A percentile compares a stretch with the other conserved stretches of the same genome.
Evolutionary conservation across 2,329 filamentous ascomycete species (phyloP).

Genomic region (Hypoxylon sp.): DNA sequence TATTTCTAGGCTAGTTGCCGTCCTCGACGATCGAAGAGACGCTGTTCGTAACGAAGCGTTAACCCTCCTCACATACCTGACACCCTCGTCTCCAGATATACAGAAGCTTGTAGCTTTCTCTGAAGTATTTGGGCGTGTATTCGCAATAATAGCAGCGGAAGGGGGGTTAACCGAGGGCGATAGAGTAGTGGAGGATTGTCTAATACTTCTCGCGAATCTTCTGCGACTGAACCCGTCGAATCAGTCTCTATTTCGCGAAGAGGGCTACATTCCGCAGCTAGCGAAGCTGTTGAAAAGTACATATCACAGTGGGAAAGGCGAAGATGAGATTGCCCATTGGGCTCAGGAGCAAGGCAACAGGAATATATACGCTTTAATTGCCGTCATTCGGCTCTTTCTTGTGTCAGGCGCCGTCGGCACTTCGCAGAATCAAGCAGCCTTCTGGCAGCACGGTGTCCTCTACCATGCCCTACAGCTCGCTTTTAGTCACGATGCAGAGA

Average conservation of each 20-base stretch:
- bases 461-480: slow-evolving; percentile 84
- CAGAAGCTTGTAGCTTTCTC: slow-evolving; percentile 97
- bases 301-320: slow-evolving; percentile 62
- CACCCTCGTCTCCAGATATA: slow-evolving; percentile 85
- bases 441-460: slow-evolving; percentile 85
- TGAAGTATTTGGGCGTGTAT: slow-evolving; percentile 89
- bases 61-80: slow-evolving; percentile 87
- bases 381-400: slow-evolving; percentile 87
- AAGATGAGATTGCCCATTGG: slow-evolving; percentile 76
- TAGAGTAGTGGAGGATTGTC: slow-evolving; percentile 89
- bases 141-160: slow-evolving; percentile 83
- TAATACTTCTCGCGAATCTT: slow-evolving; percentile 90
- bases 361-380: slow-evolving; percentile 90
- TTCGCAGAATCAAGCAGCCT: slow-evolving; percentile 83
- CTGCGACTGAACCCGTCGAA: slow-evolving; percentile 89
- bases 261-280: slow-evolving; percentile 81
- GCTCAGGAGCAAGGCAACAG: slow-evolving; percentile 82
- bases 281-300: slow-evolving; percentile 74
- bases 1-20: slow-evolving; percentile 84
- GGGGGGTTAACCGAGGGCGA: slow-evolving; percentile 86
- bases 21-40: slow-evolving; percentile 86
- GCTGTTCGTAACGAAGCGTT: slow-evolving; percentile 89
- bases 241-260: slow-evolving; percentile 93
- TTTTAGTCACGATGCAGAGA: slow-evolving; percentile 78
- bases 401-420: slow-evolving; percentile 83